A percentile compares a stretch with the other conserved stretches of the same genome.
phyloP scores from a whole-genome alignment of 768 basidiomycete species.

The Cystobasidium onofrii region DNA sequence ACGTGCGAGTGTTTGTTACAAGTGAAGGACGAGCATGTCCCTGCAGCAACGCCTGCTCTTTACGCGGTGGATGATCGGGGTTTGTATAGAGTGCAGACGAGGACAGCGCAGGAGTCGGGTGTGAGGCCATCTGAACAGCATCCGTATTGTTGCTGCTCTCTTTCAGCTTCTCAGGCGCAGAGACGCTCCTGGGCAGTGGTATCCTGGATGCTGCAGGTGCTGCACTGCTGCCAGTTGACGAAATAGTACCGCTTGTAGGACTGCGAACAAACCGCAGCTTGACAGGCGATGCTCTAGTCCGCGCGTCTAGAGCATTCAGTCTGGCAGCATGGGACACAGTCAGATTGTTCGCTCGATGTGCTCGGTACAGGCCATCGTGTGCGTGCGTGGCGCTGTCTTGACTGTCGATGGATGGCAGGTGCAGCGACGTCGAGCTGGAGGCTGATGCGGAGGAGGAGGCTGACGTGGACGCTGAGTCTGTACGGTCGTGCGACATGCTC shows the following conservation, averaged over 20 bases:
- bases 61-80: neutral
- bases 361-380: neutral
- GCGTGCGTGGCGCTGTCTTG: neutral
- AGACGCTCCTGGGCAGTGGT: neutral
- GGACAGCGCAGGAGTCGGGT: neutral
- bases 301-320: neutral
- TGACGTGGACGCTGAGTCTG: neutral
- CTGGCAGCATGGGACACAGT: neutral
- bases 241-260: neutral
- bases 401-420: neutral
- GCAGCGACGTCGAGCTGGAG: neutral
- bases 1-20: neutral
- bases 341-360: neutral
- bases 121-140: conserved; percentile 1
- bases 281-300: neutral
- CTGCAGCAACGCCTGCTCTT: neutral
- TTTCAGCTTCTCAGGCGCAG: neutral
- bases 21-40: neutral
- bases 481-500: neutral
- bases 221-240: neutral
- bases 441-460: neutral
- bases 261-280: neutral
- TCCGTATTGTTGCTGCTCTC: neutral
- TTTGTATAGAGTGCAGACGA: neutral
- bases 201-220: neutral